Conservation (phyloP, 1,284 basidiomycete genomes). For the Hymenochaete sp. region DNA sequence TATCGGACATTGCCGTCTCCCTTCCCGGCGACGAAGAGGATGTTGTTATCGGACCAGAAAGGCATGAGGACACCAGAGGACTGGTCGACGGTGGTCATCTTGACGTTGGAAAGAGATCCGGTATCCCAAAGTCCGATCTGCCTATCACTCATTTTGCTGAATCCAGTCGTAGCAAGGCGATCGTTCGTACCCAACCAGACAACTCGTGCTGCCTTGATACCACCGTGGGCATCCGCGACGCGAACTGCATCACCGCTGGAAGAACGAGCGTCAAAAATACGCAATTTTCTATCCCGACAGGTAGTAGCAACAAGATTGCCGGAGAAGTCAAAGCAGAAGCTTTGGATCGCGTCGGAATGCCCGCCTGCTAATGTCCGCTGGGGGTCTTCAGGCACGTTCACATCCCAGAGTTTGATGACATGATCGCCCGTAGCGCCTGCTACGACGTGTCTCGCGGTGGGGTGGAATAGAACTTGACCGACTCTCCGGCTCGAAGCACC, state of each 20-base stretch:
- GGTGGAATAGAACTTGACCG: slow-evolving; percentile 93
- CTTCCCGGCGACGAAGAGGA: slow-evolving; percentile 87
- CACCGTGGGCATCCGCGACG: slow-evolving; percentile 79
- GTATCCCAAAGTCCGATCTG: slow-evolving; percentile 88
- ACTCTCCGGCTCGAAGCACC: slow-evolving; percentile 77
- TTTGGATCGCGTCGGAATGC: slow-evolving; percentile 86
- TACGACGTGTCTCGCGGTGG: slow-evolving; percentile 81
- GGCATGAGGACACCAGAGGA: slow-evolving; percentile 94
- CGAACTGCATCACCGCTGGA: slow-evolving; percentile 70
- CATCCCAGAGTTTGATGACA: slow-evolving; percentile 87
- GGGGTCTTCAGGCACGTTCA: slow-evolving; percentile 60
- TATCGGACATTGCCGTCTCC: slow-evolving; percentile 92
- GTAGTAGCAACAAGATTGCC: slow-evolving; percentile 76
- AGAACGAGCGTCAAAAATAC: slow-evolving; percentile 82
- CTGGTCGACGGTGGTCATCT: slow-evolving; percentile 77
- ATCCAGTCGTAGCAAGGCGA: slow-evolving; percentile 87
- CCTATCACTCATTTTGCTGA: slow-evolving; percentile 90
- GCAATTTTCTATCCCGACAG: slow-evolving; percentile 86
- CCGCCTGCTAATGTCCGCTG: slow-evolving; percentile 59
- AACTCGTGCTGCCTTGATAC: slow-evolving; percentile 89
- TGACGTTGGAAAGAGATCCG: slow-evolving; percentile 60
- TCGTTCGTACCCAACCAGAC: slow-evolving; percentile 88
- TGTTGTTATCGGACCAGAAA: slow-evolving; percentile 92
- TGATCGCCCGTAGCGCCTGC: slow-evolving; percentile 87
- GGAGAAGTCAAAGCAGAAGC: slow-evolving; percentile 75